Base-by-base conservation (phyloP, 495 filamentous ascomycete species). In the Aspergillus steynii region DNA sequence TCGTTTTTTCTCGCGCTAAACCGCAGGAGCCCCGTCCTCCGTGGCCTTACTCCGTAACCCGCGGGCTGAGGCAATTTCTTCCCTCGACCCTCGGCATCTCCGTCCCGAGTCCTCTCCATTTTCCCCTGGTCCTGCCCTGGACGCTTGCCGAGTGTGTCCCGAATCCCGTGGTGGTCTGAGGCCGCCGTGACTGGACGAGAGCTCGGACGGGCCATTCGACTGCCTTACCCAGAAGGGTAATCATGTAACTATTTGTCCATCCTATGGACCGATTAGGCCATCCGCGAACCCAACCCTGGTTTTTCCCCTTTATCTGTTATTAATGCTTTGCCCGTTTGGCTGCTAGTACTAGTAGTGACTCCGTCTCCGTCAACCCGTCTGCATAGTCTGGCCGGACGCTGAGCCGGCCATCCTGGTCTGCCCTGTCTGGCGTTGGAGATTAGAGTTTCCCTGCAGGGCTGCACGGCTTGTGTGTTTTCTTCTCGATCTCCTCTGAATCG, bases 131-230 rank as follows among this genome's bases (percentile, higher is more conserved):
- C 20, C 20, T 20, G 20, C 12, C 49, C 9, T 37, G 34, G 27
- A 8, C 58, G 46, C 60, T 12, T 65, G 62, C 65, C 68, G 68
- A 70, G 47, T 59, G 61, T 58, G 51, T 67, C 68, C 68, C 68
- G 68, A 69, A 51, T 67, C 62, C 64, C 64, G 67, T 66, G 55
- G 60, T 67, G 64, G 64, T 59, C 60, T 66, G 67, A 69, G 63
- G 55, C 62, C 58, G 53, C 53, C 29, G 45, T 47, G 51, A 56
- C 42, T 55, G 46, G 48, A 55, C 47, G 29, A 50, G 50, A 50
- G 49, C 14, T 25, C 28, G 14, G 12, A 8, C 12, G 10, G 5
- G 14, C 12, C 29, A 5, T 28, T 29, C 46, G 29, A 31, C 31
- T 37, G 53, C 25, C 25, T 61, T 63, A 59, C 61, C 26, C 7